Evolutionary conservation across 129 eudicot genomes (phyloP), one percentile per base, ranked within the genome.

Genomic region (Oenanthe sinensis): DNA sequence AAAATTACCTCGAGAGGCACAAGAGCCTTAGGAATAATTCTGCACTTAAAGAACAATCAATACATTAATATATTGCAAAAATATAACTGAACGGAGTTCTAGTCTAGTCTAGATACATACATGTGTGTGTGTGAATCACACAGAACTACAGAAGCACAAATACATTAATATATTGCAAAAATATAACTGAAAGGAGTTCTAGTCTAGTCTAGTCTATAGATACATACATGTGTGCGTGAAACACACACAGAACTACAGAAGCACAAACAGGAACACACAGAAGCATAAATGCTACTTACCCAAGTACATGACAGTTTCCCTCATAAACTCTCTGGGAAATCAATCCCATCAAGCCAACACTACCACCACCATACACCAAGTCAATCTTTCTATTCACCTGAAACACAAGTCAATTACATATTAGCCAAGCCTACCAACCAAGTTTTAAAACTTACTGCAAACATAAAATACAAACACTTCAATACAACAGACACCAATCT

Each of bases 331-430:
- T 88, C 85, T 87, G 91, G 63, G 97, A 91, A 44, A 94, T 84
- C 82, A 89, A 83, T 45, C 98, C 98, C 98, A 94, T 94, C 79
- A 94, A 79, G 67, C 98, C 98, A 85, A 94, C 85, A 90, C 98
- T 94, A 80, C 98, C 98, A 77, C 97, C 98, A 71, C 98, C 98
- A 86, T 93, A 93, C 19, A 93, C 98, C 90, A 93, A 88, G 83
- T 89, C 80, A 79, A 94, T 91, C 88, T 91, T 94, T 87, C 97
- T 88, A 70, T 82, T 80, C 71, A 91, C 93, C 98, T 94, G 83
- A 37, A 76, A 71, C 75, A 80, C 48, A 71, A 81, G 26, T 15
- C 62, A 71, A 58, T 8, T 20, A 44, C 80, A 75, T 39, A 43
- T 3, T 78, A 7, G 28, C 69, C 14, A 60, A 10, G 22, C 58